Percentiles rank a stretch among this genome's conserved stretches.
Conservation (phyloP, 2,329 filamentous ascomycete species). For the Aspergillus thermomutatus region DNA sequence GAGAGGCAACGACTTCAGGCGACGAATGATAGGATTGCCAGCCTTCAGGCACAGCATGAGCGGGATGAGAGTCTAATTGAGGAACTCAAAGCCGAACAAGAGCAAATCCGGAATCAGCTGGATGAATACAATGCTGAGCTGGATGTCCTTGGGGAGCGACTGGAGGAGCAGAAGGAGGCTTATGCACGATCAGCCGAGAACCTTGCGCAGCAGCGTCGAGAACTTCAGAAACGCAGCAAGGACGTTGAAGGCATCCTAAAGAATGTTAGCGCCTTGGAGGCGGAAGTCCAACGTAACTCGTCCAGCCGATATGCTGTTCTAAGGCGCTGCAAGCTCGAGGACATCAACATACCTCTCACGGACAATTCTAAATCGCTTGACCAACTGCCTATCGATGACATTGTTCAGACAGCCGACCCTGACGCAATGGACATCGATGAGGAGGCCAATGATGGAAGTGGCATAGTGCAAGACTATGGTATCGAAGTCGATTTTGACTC, state of each 20-base stretch:
- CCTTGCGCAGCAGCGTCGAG: constrained; percentile 72
- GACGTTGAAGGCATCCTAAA: constrained; percentile 74
- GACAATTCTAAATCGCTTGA: constrained; percentile 70
- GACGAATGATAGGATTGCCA: constrained; percentile 65
- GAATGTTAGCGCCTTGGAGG: constrained; percentile 74
- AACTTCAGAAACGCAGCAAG: constrained; percentile 79
- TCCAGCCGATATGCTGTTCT: constrained; percentile 80
- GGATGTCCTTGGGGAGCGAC: constrained; percentile 67
- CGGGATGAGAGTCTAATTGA: constrained; percentile 67
- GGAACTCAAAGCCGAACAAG: constrained; percentile 68
- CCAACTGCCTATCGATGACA: constrained; percentile 80
- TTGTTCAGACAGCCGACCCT: constrained; percentile 67
- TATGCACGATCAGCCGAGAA: constrained; percentile 68
- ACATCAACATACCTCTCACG: constrained; percentile 78
- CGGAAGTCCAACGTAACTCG: constrained; percentile 79
- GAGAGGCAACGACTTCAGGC: constrained; percentile 70
- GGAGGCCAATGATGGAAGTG: constrained; percentile 47
- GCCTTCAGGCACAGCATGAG: constrained; percentile 63
- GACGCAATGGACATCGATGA: constrained; percentile 94
- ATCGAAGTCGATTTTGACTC: constrained; percentile 83
- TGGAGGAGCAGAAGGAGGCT: constrained; percentile 66
- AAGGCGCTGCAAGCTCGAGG: constrained; percentile 87
- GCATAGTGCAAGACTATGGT: constrained; percentile 78
- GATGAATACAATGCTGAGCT: constrained; percentile 72
- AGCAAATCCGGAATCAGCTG: constrained; percentile 69